Percentiles rank a stretch among this genome's conserved stretches.
Evolutionary conservation across 805 yeast genomes (phyloP).

Genomic region (Nadsonia fulvescens): DNA sequence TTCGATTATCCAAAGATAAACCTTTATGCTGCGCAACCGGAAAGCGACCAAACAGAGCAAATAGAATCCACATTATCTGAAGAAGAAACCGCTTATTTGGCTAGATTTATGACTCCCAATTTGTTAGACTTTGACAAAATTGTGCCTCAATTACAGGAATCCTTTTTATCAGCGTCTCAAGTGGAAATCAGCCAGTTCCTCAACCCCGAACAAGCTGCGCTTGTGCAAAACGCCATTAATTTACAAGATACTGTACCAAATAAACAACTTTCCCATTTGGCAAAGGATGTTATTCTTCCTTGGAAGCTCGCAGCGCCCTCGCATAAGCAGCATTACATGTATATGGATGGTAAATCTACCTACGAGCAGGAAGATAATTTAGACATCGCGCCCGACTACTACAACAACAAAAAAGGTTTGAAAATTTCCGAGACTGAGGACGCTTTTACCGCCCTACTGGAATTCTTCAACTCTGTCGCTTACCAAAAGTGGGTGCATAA

Average conservation of each 20-base stretch:
- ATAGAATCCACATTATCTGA: constrained; percentile 13
- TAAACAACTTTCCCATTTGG: constrained; percentile 39
- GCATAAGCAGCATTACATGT: constrained; percentile 76
- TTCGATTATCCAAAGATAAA: constrained; percentile 75
- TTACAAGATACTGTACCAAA: constrained; percentile 29
- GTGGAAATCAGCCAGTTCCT: constrained; percentile 50
- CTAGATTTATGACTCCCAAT: constrained; percentile 36
- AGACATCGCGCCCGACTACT: constrained; percentile 9
- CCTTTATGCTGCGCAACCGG: too few relatives aligned
- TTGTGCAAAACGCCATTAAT: constrained; percentile 27
- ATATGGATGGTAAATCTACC: constrained; percentile 37
- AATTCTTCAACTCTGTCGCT: constrained; percentile 39
- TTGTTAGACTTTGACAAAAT: constrained; percentile 24
- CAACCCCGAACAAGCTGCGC: constrained; percentile 31
- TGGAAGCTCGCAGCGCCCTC: constrained; percentile 92
- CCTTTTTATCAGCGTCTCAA: constrained; percentile 51
- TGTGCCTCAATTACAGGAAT: constrained; percentile 26
- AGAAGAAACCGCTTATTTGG: constrained; percentile 32
- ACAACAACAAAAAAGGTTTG: constrained; percentile 1
- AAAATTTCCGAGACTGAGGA: constrained; percentile 6
- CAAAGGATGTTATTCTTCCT: constrained; percentile 41
- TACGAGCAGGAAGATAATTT: constrained; percentile 8
- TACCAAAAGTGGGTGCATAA: constrained; percentile 53
- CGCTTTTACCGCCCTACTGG: constrained; percentile 23
- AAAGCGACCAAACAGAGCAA: constrained; percentile 4